Evolutionary conservation across 2,329 filamentous ascomycete genomes (phyloP), one percentile per base, ranked within the genome.

Genomic region (Lasiodiplodia sp.): DNA sequence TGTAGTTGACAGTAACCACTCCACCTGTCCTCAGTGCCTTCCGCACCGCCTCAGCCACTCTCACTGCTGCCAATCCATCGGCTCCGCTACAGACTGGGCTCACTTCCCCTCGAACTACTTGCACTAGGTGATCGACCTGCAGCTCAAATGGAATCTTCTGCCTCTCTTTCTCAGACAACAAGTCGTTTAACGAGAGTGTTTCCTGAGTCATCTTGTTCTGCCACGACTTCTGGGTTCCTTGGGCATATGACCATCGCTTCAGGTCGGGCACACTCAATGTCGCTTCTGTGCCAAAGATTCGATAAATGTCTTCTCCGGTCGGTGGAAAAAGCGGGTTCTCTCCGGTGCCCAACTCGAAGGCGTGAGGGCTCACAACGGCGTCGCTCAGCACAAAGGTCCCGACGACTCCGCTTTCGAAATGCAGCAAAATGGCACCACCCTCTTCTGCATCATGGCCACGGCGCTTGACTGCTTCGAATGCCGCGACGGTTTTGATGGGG

Each of bases 381-480:
- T 89, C 87, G 12, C 82, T 84, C 2, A 88, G 73, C 2, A 89
- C 68, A 71, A 89, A 89, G 0, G 85, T 87, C 0, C 86, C 87
- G 0, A 89, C 86, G 2, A 83, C 80, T 0, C 87, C 87, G 2
- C 81, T 85, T 1, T 78, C 79, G 72, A 89, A 89, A 0, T 81
- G 78, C 16, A 89, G 72, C 0, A 85, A 82, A 0, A 89, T 75
- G 0, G 86, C 87, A 0, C 82, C 86, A 1, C 87, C 86, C 72
- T 89, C 87, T 68, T 89, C 86, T 0, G 83, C 86, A 2, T 81
- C 78, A 67, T 84, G 82, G 0, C 78, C 77, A 0, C 87, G 79
- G 40, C 83, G 82, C 0, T 83, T 81, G 0, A 73, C 58, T 0
- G 80, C 83, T 62, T 79, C 77, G 71, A 89, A 84, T 0, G 85